Conservation (phyloP, 2,329 filamentous ascomycete species). For the Aspergillus sojae region DNA sequence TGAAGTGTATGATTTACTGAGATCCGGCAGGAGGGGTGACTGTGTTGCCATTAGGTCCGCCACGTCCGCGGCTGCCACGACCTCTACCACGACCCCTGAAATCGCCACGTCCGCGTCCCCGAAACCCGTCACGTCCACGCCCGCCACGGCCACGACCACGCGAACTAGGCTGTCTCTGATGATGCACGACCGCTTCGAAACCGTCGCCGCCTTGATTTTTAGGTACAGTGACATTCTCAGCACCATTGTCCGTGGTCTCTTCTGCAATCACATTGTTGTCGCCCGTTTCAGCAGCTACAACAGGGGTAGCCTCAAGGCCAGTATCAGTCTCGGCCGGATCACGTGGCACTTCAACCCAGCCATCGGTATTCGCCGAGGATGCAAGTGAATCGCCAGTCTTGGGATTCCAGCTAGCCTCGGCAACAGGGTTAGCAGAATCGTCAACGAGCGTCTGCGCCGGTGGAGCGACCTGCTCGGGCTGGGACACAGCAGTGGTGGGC, state of each 20-base stretch:
- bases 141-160: conserved; percentile 39
- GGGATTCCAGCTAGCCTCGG: conserved; percentile 59
- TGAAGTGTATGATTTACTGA: conserved; percentile 13
- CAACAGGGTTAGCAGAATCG: conserved; percentile 49
- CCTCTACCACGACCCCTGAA: conserved; percentile 38
- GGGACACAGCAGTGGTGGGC: conserved; percentile 15
- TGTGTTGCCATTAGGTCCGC: conserved; percentile 31
- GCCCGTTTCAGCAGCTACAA: conserved; percentile 63
- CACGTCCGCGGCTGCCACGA: conserved; percentile 31
- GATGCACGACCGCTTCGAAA: conserved; percentile 39
- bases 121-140: conserved; percentile 41
- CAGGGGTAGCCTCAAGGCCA: conserved; percentile 63
- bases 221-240: conserved; percentile 70
- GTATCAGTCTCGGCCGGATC: conserved; percentile 75
- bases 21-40: conserved; percentile 24
- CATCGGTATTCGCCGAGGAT: conserved; percentile 59
- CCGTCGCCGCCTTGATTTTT: conserved; percentile 40
- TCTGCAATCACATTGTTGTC: conserved; percentile 57
- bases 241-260: conserved; percentile 70
- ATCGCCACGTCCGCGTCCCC: conserved; percentile 40
- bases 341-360: conserved; percentile 75
- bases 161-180: conserved; percentile 38
- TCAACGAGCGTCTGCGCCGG: conserved; percentile 45
- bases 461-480: conserved; percentile 30
- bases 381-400: conserved; percentile 48